Evolutionary conservation across 441 rosid genomes (phyloP), one percentile per base, ranked within the genome.

Genomic region (Gossypium davidsonii): DNA sequence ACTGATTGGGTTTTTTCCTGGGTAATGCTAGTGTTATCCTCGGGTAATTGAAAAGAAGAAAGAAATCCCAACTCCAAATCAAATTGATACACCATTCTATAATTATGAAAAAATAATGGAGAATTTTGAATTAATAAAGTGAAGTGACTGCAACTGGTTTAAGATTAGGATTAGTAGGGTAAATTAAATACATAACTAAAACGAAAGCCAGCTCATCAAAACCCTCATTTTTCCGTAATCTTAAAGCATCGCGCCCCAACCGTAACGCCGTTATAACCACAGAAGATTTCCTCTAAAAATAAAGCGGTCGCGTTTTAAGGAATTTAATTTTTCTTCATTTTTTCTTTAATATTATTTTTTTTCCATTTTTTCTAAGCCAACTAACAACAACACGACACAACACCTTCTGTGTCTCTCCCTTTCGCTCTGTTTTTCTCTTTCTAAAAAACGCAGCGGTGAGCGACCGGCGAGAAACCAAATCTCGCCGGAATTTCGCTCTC

Each of bases 381-480:
- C 82, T 79, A 84, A 81, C 85, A 56, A 73, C 20, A 61, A 62
- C 60, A 70, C 34, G 60, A 63, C 64, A 28, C 17, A 61, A 57
- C 31, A 10, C 46, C 44, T 28, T 46, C 67, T 73, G 69, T 73
- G 59, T 52, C 74, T 73, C 17, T 62, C n/a, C 25, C 46, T 15
- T 31, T 9, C 71, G 6, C 37, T 63, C 69, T 56, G 28, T 34
- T 64, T 73, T 74, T 66, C 75, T 62, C 37, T 65, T 21, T 60
- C 67, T 18, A 23, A 60, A 46, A 59, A 55, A 53, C 71, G 48
- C 57, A 37, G 31, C 71, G 28, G 65, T 1, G 78, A 76, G 82
- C 75, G 68, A 74, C 88, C 88, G 90, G 89, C 83, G 85, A 86
- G 81, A 84, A 79, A 84, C 73, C 73, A 76, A 74, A 73, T 83